Evolutionary conservation across 495 filamentous ascomycete species (phyloP), one percentile per base, ranked within the genome.

Genomic region (Copromyces sp.): DNA sequence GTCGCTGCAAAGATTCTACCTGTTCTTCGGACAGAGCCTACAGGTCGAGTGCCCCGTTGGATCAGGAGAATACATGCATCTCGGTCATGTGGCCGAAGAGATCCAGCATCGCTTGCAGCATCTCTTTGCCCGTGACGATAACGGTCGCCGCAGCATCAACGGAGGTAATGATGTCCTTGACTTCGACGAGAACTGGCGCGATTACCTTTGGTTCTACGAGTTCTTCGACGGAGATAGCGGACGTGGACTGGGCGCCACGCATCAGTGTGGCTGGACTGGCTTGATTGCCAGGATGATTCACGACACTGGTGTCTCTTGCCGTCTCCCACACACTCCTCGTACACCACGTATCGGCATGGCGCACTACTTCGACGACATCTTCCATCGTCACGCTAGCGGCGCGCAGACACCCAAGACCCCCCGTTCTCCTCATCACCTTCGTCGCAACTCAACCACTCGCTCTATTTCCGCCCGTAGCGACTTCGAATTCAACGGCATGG

Each of bases 261-360:
- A 98, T 81, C 95, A 98, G 80, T 97, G 93, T 73, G 95, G 95
- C 6, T 98, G 95, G 95, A 97, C 95, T n/a, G 95, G 95, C 0
- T 78, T 98, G 68, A 93, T 98, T 77, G 95, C 95, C 9, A 94
- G 96, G 78, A 89, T 98, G 88, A 98, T 98, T 70, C 95, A 98
- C 73, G 95, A 98, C 75, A 97, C 95, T 73, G 95, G 93, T 68
- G 85, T 97, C 75, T 96, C 89, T 77, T 98, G 95, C 81, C 93
- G 95, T 75, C 87, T 97, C 35, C 95, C 95, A 0, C 93, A 97
- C 79, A 98, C 95, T 0, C 95, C 95, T 5, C 91, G 94, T 32
- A 95, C 93, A 12, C 95, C 95, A 35, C 87, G 89, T 12, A 87
- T 89, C 1, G 93, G 91, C 42, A 94, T 94, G 79, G 86, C 89